Percentiles rank a stretch among this genome's conserved stretches.
These are phyloP conservation scores for Talaromyces proteolyticus DNA, from an alignment of 495 filamentous ascomycete species.

Conservation along the genomic window DNA sequence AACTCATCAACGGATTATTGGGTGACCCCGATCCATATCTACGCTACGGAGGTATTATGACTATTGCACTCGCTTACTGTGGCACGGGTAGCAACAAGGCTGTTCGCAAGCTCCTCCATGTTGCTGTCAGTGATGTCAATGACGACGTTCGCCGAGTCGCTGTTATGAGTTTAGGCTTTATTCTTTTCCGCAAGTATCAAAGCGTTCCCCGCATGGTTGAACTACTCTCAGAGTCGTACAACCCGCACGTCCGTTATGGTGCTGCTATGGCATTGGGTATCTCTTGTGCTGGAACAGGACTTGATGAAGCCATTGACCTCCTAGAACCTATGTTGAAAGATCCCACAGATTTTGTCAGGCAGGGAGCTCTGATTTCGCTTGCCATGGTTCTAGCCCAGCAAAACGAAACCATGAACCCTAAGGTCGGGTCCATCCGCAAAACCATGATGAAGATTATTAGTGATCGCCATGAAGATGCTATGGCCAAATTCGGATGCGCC, in stretches of 20 bases:
- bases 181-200: constrained; percentile 95
- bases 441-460: constrained; percentile 84
- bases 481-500: constrained; percentile 97
- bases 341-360: constrained; percentile 95
- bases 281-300: constrained; percentile 91
- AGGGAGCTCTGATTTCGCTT: constrained; percentile 90
- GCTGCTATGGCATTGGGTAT: constrained; percentile 98
- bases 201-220: constrained; percentile 99
- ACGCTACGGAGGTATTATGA: constrained; percentile 97
- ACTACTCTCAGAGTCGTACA: constrained; percentile 94
- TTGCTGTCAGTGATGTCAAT: constrained; percentile 96
- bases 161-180: constrained; percentile 98
- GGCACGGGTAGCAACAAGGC: constrained; percentile 98
- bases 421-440: constrained; percentile 76
- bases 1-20: constrained; percentile 85
- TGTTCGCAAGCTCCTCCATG: constrained; percentile 92
- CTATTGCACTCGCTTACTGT: constrained; percentile 95
- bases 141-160: constrained; percentile 95
- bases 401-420: constrained; percentile 92
- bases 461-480: constrained; percentile 96
- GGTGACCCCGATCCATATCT: constrained; percentile 91
- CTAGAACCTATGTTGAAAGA: constrained; percentile 99
- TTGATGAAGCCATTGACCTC: constrained; percentile 95
- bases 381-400: constrained; percentile 99
- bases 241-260: constrained; percentile 97